Conservation (phyloP, 257 asterid species). For the Nicotiana otophora region DNA sequence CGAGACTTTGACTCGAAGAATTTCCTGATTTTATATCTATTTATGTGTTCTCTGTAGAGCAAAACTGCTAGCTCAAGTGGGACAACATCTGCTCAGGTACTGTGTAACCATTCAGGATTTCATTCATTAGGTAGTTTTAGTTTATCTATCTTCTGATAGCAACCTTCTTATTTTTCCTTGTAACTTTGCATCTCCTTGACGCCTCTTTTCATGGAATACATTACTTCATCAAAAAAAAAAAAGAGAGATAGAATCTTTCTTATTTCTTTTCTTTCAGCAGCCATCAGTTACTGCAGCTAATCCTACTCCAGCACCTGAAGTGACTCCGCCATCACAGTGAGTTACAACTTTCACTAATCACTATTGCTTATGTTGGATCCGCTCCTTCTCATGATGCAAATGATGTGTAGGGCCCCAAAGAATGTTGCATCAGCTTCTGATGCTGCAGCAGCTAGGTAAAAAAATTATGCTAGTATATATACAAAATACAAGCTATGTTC, state of each 20-base stretch:
- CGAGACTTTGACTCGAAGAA: not conserved
- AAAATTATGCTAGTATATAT: not conserved
- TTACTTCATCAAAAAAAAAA: too few species aligned
- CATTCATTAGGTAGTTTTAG: not conserved
- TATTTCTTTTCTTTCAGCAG: constrained; percentile 28
- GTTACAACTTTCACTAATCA: constrained; percentile 22
- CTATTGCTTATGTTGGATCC: constrained; percentile 1
- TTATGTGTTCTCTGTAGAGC: constrained; percentile 37
- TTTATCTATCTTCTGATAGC: constrained; percentile 16
- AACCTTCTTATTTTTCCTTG: not conserved
- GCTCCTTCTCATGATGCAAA: constrained; percentile 13
- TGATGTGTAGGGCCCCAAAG: constrained; percentile 39
- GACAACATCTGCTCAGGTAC: constrained; percentile 63
- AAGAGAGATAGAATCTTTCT: constrained; percentile 2
- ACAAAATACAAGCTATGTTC: not conserved
- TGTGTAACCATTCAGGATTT: not conserved
- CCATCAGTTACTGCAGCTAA: constrained; percentile 41
- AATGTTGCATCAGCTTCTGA: constrained; percentile 36
- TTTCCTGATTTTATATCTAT: not conserved
- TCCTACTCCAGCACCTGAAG: constrained; percentile 45
- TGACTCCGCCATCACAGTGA: constrained; percentile 43
- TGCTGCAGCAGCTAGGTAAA: constrained; percentile 43
- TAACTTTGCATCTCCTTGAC: too few species aligned
- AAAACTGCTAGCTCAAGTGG: constrained; percentile 52
- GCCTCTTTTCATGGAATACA: too few species aligned